Evolutionary conservation across 805 yeast species (phyloP), one percentile per base, ranked within the genome.

Genomic region (Pichia scutulata): DNA sequence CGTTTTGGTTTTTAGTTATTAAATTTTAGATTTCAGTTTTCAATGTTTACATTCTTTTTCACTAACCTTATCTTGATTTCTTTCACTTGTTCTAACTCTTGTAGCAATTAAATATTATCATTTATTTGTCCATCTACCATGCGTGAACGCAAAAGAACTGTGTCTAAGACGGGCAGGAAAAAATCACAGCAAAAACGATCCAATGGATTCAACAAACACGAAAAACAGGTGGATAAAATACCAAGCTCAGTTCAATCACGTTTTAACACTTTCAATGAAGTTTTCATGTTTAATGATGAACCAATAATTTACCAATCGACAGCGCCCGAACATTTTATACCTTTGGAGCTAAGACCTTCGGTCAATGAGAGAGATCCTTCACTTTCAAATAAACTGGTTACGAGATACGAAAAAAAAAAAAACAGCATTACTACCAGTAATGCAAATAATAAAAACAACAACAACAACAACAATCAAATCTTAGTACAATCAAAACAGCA

Each of bases 261-360:
- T n/a, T 39, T 50, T 14, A 40, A 30, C 13, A 41, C 47, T 3
- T 50, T 50, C 23, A 14, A 39, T 10, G 4, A 42, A 18, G 46
- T 39, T 4, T 23, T 41, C 16, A 37, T 50, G 49, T 28, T 46
- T 5, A 46, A 46, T 23, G 52, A 39, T 37, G 52, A 50, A 22
- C 52, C 52, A 28, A 46, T 50, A 26, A 37, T 49, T 1, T 50
- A 50, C 16, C 46, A 37, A 21, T 12, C 33, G n/a, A 28, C 43
- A 5, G 39, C 49, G 2, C 44, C 49, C 2, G 44, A 19, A 26
- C 37, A 42, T 4, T 12, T 41, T 24, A 43, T 50, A 23, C 52
- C 52, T 7, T 12, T 25, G 5, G 40, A 44, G 2, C 9, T 49
- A 19, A 30, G 48, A 40, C 28, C 47, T 33, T 33, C 37, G n/a